Base-by-base conservation (phyloP, 139 green algal species). In the Bryopsis sp. region DNA sequence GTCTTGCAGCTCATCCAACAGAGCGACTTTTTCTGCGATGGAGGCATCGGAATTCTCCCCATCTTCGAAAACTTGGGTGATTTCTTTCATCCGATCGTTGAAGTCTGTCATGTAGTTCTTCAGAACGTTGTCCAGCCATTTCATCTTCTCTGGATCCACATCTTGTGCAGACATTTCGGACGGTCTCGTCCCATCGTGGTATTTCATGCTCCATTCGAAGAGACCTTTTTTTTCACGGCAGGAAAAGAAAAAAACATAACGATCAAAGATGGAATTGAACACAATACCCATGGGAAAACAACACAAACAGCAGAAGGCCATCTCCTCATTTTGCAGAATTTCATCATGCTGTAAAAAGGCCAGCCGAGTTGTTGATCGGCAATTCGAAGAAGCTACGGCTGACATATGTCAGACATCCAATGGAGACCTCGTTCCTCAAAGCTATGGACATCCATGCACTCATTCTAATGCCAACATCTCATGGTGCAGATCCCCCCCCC, bases 1-100 rank as follows among this genome's bases (percentile, higher is more conserved):
- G 2, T 94, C 88, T 65, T 85, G 71, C 7, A 96, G 80, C 76
- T 96, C 89, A 7, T 96, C 89, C 36, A 92, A 74, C 57, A 94
- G 74, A 3, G 47, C 71, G 64, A 88, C 81, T 71, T 82, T 85
- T 57, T 88, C 67, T 48, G 72, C 68, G 22, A 88, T 58, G 2
- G 35, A 57, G 35, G 19, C 43, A n/a, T 48, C 34, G 2, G 8
- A n/a, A 26, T 65, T 68, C 11, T 6, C 61, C 1, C 54, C 36
- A 2, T 59, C n/a, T 39, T 50, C 69, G 58, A 94, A 72, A 0
- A 24, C 39, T 7, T 59, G 35, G 36, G 85, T 91, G 71, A 94
- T 93, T 15, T 86, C 83, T 22, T 75, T 68, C 86, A 93, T 90
- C 39, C 86, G 79, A n/a, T 84, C 76, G 0, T 57, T 67, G 24